These are phyloP conservation scores for Andrographis paniculata DNA, from an alignment of 305 asterid species.

Conservation along the genomic window DNA sequence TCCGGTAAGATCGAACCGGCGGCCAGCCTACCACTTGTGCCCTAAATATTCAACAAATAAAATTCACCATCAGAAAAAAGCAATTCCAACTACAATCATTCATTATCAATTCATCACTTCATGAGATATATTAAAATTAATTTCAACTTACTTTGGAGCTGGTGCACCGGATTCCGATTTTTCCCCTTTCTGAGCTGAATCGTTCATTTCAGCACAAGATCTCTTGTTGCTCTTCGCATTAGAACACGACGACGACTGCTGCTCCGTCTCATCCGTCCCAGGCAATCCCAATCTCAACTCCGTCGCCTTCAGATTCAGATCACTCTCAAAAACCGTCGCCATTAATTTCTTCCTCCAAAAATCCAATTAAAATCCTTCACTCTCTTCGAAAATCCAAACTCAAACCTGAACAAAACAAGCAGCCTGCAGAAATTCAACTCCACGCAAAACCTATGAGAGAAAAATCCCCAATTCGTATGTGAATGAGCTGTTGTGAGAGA, in stretches of 20 bases:
- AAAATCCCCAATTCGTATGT: no score
- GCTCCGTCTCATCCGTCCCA: slow-evolving; percentile 34
- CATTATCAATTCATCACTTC: no score
- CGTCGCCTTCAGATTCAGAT: slow-evolving; percentile 46
- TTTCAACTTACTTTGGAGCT: slow-evolving; percentile 39
- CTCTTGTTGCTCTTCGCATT: slow-evolving; percentile 33
- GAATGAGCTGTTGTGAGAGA: no score
- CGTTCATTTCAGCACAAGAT: slow-evolving; percentile 33
- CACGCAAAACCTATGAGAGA: no score
- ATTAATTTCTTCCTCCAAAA: slow-evolving; percentile 15
- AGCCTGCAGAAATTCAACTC: no score
- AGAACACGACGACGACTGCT: slow-evolving; percentile 12
- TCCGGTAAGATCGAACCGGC: slow-evolving; percentile 55
- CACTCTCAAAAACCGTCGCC: slow-evolving; percentile 24
- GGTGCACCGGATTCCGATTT: slow-evolving; percentile 24
- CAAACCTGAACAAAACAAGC: slow-evolving; percentile 20
- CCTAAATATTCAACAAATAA: slow-evolving; percentile 22
- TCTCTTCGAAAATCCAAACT: not conserved
- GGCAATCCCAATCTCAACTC: slow-evolving; percentile 53
- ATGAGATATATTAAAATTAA: no score
- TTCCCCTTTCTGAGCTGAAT: slow-evolving; percentile 16
- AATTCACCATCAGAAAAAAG: not conserved
- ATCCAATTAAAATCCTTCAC: not conserved
- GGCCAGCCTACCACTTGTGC: slow-evolving; percentile 79
- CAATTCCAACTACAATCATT: no score